Percentiles rank a stretch among this genome's conserved stretches.
Evolutionary conservation across 352 stramenopile species (phyloP).

Genomic region (Phytopythium kandeliae): DNA sequence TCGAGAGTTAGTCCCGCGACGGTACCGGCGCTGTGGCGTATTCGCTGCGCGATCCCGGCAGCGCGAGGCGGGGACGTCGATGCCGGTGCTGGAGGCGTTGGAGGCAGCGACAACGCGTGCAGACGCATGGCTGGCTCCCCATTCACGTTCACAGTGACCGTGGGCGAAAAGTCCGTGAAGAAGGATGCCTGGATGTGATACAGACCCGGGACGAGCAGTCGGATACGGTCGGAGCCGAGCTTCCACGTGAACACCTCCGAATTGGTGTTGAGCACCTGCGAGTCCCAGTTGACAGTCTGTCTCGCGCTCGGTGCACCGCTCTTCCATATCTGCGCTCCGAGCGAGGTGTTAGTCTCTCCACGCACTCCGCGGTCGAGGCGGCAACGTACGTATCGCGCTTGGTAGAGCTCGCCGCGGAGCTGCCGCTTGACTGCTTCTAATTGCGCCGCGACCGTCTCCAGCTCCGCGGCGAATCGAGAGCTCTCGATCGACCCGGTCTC

Average conservation of each 20-base stretch:
- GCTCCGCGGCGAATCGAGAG: slow-evolving; percentile 20
- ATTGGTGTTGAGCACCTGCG: slow-evolving; percentile 67
- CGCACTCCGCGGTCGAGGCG: neutral
- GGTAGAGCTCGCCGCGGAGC: slow-evolving; percentile 63
- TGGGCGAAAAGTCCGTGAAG: slow-evolving; percentile 53
- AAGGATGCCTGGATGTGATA: slow-evolving; percentile 69
- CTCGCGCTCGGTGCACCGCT: slow-evolving; percentile 32
- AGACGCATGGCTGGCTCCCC: slow-evolving; percentile 36
- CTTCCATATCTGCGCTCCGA: slow-evolving; percentile 59
- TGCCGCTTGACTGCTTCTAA: slow-evolving; percentile 40
- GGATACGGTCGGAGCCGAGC: slow-evolving; percentile 34
- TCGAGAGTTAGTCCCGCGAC: slow-evolving; percentile 44
- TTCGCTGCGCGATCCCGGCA: slow-evolving; percentile 14
- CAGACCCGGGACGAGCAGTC: slow-evolving; percentile 47
- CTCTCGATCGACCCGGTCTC: slow-evolving; percentile 20
- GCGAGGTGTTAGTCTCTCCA: neutral
- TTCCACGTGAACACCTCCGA: slow-evolving; percentile 68
- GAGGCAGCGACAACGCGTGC: neutral
- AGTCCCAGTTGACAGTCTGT: slow-evolving; percentile 59
- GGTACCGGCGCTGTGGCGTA: slow-evolving; percentile 58
- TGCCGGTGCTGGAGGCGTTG: neutral
- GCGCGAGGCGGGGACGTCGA: neutral
- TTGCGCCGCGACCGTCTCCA: slow-evolving; percentile 27
- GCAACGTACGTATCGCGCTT: slow-evolving; percentile 60
- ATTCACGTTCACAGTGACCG: slow-evolving; percentile 55